Percentiles rank a stretch among this genome's conserved stretches.
Conservation (phyloP, 2,329 filamentous ascomycete genomes). For the Aurifilum marmelostoma region DNA sequence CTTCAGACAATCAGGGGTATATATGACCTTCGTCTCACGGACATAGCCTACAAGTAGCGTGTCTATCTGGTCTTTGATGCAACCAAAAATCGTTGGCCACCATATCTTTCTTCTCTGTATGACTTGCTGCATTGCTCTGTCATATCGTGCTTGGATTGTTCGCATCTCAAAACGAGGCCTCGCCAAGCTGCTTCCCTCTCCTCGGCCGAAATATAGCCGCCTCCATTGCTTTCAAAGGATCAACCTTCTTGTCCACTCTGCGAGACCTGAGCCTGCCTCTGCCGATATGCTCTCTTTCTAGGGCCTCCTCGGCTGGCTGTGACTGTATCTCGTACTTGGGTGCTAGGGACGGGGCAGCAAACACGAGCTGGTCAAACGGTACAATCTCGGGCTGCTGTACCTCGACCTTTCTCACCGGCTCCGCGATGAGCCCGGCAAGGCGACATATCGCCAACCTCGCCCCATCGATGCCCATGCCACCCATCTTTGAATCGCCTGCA, state of each 20-base stretch:
- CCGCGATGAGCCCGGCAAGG: constrained; percentile 39
- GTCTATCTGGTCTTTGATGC: neutral
- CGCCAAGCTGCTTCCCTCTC: constrained; percentile 14
- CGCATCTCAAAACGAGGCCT: constrained; percentile 23
- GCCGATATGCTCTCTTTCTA: constrained; percentile 12
- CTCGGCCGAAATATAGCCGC: constrained; percentile 15
- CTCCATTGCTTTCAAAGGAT: constrained; percentile 24
- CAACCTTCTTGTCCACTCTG: constrained; percentile 7
- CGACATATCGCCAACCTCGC: constrained; percentile 40
- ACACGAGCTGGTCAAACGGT: constrained; percentile 40
- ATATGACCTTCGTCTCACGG: neutral
- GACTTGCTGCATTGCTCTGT: no score
- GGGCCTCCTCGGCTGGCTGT: constrained; percentile 25
- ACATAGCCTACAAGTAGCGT: neutral
- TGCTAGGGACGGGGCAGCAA: constrained; percentile 28
- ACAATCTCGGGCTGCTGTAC: constrained; percentile 34
- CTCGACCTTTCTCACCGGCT: constrained; percentile 26
- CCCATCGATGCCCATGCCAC: constrained; percentile 39
- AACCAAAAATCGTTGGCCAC: neutral
- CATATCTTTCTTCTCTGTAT: neutral
- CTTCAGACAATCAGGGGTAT: neutral
- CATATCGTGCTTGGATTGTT: neutral
- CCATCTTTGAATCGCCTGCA: constrained; percentile 38
- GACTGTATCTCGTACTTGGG: constrained; percentile 8
- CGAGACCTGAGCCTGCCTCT: constrained; percentile 11